Percentiles rank a stretch among this genome's conserved stretches.
These are phyloP conservation scores for Solanum hybrid DNA, from an alignment of 305 asterid species.

Conservation along the genomic window DNA sequence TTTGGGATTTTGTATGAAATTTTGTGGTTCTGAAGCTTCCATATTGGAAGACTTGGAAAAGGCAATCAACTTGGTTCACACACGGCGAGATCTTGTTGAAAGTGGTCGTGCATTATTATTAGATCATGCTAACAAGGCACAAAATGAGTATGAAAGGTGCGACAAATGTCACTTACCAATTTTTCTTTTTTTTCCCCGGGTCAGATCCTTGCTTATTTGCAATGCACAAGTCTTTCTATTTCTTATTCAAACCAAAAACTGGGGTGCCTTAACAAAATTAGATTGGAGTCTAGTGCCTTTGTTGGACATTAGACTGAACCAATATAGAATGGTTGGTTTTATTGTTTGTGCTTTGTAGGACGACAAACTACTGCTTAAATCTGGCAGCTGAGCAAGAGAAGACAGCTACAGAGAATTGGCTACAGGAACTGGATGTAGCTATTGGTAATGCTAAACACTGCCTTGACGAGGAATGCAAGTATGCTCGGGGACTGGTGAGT, in stretches of 20 bases:
- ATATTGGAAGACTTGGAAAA: slow-evolving; percentile 84
- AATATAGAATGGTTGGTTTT: slow-evolving; percentile 5
- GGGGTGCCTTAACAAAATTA: neutral
- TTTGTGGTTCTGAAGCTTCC: slow-evolving; percentile 91
- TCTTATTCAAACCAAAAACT: neutral
- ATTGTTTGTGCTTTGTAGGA: slow-evolving; percentile 42
- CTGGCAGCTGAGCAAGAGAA: slow-evolving; percentile 88
- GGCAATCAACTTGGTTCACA: slow-evolving; percentile 80
- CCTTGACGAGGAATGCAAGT: slow-evolving; percentile 69
- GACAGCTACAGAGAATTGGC: slow-evolving; percentile 71
- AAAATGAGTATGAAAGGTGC: slow-evolving; percentile 88
- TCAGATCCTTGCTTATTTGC: neutral
- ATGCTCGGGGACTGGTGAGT: slow-evolving; percentile 93
- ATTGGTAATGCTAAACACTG: slow-evolving; percentile 74
- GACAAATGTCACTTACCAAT: neutral
- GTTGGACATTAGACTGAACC: neutral
- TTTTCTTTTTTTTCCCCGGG: slow-evolving; percentile 1
- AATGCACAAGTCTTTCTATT: neutral
- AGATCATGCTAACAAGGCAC: slow-evolving; percentile 81
- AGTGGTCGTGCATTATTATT: slow-evolving; percentile 85
- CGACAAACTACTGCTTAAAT: slow-evolving; percentile 72
- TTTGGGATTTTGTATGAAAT: slow-evolving; percentile 87
- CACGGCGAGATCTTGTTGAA: slow-evolving; percentile 80
- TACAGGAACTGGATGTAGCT: slow-evolving; percentile 64
- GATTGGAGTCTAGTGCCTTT: neutral